Evolutionary conservation across 1,139 yeast genomes (phyloP).

Genomic region (Candida tetrigidarum): DNA sequence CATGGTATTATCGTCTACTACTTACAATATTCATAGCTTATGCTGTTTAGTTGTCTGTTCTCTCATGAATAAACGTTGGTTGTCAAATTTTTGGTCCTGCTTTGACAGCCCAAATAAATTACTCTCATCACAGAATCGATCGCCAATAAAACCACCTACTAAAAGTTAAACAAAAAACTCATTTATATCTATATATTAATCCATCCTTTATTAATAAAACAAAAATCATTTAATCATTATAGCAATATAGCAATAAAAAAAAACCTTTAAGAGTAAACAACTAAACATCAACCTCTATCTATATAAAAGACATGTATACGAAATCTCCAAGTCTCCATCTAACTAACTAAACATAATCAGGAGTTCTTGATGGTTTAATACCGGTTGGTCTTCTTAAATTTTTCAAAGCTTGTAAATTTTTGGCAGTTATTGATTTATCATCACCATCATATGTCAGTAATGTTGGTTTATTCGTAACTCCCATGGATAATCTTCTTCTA

Average conservation of each 20-base stretch:
- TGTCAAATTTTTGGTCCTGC: neutral
- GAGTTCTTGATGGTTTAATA: conserved; percentile 2
- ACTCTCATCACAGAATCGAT: too few species aligned
- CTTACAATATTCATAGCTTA: too few species aligned
- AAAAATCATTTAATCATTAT: neutral
- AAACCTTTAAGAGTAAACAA: neutral
- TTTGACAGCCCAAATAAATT: too few species aligned
- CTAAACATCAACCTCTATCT: neutral
- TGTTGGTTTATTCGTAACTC: conserved; percentile 14
- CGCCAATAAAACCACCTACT: too few species aligned
- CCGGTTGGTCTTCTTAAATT: conserved; percentile 21
- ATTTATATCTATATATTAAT: neutral
- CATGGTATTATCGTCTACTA: too few species aligned
- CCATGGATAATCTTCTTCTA: conserved; percentile 24
- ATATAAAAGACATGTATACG: neutral
- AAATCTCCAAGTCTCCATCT: neutral
- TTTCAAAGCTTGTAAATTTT: conserved; percentile 22
- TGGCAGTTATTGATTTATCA: conserved; percentile 17
- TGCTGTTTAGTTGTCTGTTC: neutral
- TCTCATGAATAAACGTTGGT: neutral
- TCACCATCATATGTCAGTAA: conserved; percentile 13
- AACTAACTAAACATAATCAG: conserved; percentile 1
- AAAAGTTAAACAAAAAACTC: neutral
- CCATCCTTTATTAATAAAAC: neutral
- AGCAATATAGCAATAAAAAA: too few species aligned